Conservation (phyloP, 768 basidiomycete species). For the Mycena rosella region DNA sequence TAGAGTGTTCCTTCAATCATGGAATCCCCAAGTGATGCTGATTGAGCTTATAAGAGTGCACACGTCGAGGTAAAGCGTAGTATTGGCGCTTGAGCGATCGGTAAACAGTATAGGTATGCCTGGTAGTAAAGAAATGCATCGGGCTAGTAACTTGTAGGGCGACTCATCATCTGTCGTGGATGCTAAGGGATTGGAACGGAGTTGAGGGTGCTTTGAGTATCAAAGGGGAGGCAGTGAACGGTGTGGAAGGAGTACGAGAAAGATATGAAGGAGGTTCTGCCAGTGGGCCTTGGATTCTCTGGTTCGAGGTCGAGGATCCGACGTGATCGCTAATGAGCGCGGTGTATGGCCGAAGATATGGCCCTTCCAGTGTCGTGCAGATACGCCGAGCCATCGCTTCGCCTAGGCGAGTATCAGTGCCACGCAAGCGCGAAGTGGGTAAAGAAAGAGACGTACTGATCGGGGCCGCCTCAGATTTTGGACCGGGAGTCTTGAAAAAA, state of each 20-base stretch:
- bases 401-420: neutral
- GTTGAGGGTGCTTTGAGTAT: neutral
- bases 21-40: too few relatives aligned
- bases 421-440: too few relatives aligned
- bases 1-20: too few relatives aligned
- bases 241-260: too few relatives aligned
- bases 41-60: too few relatives aligned
- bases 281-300: neutral
- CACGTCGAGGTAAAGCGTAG: too few relatives aligned
- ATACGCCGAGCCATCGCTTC: neutral
- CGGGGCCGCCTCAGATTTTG: neutral
- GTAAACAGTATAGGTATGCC: too few relatives aligned
- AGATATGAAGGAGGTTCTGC: too few relatives aligned
- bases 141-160: neutral
- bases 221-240: neutral
- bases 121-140: too few relatives aligned
- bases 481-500: neutral
- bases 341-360: neutral
- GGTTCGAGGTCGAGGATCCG: neutral
- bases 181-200: neutral
- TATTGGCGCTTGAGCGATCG: too few relatives aligned
- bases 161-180: neutral
- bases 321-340: neutral
- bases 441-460: neutral
- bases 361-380: neutral